Percentiles rank a stretch among this genome's conserved stretches.
These are phyloP conservation scores for Nepenthes mirabilis DNA, from an alignment of 148 eudicot species.

Conservation along the genomic window DNA sequence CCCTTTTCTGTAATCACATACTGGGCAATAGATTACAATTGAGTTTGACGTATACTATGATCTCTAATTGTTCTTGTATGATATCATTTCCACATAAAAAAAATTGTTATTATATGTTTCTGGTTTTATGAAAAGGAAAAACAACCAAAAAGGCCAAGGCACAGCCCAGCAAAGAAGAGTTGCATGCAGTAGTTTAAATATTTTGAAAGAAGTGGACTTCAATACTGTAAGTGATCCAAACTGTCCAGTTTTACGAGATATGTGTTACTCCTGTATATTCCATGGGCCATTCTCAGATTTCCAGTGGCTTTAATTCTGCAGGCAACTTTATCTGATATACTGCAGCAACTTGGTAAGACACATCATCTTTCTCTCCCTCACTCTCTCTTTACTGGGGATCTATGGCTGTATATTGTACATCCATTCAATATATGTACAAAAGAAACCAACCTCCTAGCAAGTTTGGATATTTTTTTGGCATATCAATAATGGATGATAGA, in stretches of 20 bases:
- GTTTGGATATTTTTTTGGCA: no score
- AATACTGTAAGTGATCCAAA: constrained; percentile 44
- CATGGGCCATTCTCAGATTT: background rate
- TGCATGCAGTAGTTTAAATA: constrained; percentile 50
- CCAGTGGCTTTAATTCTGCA: constrained; percentile 18
- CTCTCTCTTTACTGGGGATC: no score
- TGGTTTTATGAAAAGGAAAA: constrained; percentile 44
- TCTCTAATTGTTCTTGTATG: no score
- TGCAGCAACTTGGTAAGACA: constrained; percentile 63
- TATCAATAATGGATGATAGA: no score
- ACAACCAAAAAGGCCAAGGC: constrained; percentile 38
- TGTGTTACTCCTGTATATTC: background rate
- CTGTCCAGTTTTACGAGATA: background rate
- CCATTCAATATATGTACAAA: no score
- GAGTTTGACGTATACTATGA: no score
- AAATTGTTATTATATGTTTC: background rate
- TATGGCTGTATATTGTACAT: no score
- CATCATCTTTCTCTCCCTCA: background rate
- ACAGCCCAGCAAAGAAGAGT: constrained; percentile 60
- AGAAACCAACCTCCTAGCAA: no score
- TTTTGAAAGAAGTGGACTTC: constrained; percentile 86
- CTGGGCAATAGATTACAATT: no score
- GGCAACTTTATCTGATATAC: constrained; percentile 90
- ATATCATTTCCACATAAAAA: no score
- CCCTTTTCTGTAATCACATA: no score